These are phyloP conservation scores for Agapanthus africanus DNA, from an alignment of 106 monocot genomes.

Conservation along the genomic window DNA sequence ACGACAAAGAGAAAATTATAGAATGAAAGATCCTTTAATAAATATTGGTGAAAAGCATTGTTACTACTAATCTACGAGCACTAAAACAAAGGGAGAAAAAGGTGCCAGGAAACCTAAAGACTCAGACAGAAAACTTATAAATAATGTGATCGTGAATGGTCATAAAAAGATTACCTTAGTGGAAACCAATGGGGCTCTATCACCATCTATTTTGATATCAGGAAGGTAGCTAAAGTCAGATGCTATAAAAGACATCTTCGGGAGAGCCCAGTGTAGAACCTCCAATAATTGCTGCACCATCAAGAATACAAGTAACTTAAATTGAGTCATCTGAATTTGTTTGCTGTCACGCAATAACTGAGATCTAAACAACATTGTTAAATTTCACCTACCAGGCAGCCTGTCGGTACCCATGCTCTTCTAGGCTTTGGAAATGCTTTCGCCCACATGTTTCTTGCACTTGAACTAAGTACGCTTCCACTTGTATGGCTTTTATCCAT, in stretches of 20 bases:
- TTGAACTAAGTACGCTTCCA: slow-evolving; percentile 25
- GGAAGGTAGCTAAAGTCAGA: slow-evolving; percentile 96
- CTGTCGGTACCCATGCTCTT: slow-evolving; percentile 89
- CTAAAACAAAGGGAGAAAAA: too few relatives aligned
- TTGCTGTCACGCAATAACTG: not conserved
- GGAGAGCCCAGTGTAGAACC: slow-evolving; percentile 77
- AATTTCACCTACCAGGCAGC: slow-evolving; percentile 65
- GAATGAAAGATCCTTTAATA: too few relatives aligned
- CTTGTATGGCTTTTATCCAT: slow-evolving; percentile 28
- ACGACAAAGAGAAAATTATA: too few relatives aligned
- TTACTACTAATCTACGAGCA: too few relatives aligned
- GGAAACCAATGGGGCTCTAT: slow-evolving; percentile 95
- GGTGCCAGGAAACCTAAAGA: too few relatives aligned
- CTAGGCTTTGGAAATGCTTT: slow-evolving; percentile 84
- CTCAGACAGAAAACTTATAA: too few relatives aligned
- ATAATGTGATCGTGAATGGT: too few relatives aligned
- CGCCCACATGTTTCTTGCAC: slow-evolving; percentile 37
- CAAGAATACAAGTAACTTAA: slow-evolving; percentile 1
- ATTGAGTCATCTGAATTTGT: not conserved
- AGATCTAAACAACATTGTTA: not conserved
- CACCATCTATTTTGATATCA: slow-evolving; percentile 77
- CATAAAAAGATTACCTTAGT: slow-evolving; percentile 54
- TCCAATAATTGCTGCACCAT: slow-evolving; percentile 77
- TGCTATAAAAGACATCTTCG: slow-evolving; percentile 93
- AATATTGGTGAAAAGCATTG: too few relatives aligned